These are phyloP conservation scores for Circinella umbellata DNA, from an alignment of 371 early-diverging fungal genomes.

Conservation along the genomic window DNA sequence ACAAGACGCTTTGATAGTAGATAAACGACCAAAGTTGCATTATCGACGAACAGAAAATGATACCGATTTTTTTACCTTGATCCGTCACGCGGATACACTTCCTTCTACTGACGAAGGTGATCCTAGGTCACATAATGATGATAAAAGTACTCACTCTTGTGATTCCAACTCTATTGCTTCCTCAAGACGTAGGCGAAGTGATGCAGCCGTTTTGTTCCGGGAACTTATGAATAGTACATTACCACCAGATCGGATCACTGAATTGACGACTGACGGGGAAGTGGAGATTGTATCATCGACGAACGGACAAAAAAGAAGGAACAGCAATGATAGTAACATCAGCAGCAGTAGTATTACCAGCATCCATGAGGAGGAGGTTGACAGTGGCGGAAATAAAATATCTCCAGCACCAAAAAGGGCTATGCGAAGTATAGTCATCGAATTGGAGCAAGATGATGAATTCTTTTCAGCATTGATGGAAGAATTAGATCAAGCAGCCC, in stretches of 20 bases:
- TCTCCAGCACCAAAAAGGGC: neutral
- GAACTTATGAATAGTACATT: slow-evolving; percentile 15
- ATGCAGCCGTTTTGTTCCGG: slow-evolving; percentile 9
- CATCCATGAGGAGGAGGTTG: too few species aligned
- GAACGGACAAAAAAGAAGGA: neutral
- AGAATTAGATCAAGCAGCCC: slow-evolving; percentile 50
- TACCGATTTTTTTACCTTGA: slow-evolving; percentile 44
- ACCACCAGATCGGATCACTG: slow-evolving; percentile 14
- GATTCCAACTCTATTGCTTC: neutral
- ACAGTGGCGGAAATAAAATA: too few species aligned
- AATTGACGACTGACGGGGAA: slow-evolving; percentile 15
- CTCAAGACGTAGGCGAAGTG: slow-evolving; percentile 13
- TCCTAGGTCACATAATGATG: neutral
- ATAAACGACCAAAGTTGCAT: slow-evolving; percentile 26
- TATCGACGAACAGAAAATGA: slow-evolving; percentile 40
- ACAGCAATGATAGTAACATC: neutral
- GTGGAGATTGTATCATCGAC: neutral
- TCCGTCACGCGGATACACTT: neutral
- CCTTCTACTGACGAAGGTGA: neutral
- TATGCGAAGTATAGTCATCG: slow-evolving; percentile 54
- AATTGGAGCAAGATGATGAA: slow-evolving; percentile 62
- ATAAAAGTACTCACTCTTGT: neutral
- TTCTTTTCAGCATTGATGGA: slow-evolving; percentile 62
- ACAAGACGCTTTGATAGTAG: neutral
- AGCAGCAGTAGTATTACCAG: too few species aligned